Conservation (phyloP, 202 grass and related monocot genomes). For the Carex sylvatica region DNA sequence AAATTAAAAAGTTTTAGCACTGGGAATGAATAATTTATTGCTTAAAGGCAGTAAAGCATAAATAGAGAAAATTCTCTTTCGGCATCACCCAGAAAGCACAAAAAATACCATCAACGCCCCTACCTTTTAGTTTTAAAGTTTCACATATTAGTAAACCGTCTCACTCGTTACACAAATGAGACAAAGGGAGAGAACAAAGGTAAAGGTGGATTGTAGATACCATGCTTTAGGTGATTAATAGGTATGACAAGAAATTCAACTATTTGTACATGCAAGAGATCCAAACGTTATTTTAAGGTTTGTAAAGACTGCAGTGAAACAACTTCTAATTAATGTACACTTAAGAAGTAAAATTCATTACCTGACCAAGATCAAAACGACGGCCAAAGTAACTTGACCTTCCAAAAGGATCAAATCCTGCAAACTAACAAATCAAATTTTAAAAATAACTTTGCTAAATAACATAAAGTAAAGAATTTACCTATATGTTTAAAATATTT, state of each 20-base stretch:
- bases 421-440: conserved; percentile 57
- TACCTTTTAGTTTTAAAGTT: neutral
- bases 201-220: neutral
- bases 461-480: neutral
- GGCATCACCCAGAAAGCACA: neutral
- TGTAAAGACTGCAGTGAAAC: neutral
- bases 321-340: neutral
- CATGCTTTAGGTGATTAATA: neutral
- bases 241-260: neutral
- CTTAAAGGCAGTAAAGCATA: neutral
- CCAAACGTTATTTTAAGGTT: conserved; percentile 1
- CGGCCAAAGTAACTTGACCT: conserved; percentile 90
- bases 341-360: conserved; percentile 14
- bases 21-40: neutral
- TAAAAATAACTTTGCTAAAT: conserved; percentile 2
- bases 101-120: neutral
- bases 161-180: neutral
- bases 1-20: conserved; percentile 18
- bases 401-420: conserved; percentile 98
- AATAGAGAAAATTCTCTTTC: neutral
- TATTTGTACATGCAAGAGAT: neutral
- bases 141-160: neutral
- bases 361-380: conserved; percentile 92
- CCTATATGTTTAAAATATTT: neutral
- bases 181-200: neutral